phyloP scores from a whole-genome alignment of 495 filamentous ascomycete genomes.

The Lasiosphaeria ovina region DNA sequence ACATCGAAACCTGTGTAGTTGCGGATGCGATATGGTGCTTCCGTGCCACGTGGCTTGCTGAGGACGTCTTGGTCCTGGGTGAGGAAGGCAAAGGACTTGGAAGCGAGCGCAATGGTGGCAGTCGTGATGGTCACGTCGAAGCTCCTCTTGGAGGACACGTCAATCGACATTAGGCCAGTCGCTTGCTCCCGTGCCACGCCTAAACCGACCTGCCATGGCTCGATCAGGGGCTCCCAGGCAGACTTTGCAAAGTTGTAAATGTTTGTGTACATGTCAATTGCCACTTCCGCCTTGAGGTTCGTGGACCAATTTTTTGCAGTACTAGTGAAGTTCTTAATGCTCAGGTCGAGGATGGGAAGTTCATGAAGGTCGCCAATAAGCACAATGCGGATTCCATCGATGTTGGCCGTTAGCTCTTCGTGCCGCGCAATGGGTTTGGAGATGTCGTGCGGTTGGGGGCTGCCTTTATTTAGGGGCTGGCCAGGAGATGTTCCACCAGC shows the following conservation, averaged over 20 bases:
- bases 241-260: slow-evolving; percentile 99
- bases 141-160: slow-evolving; percentile 81
- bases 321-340: slow-evolving; percentile 83
- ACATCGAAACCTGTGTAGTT: slow-evolving; percentile 95
- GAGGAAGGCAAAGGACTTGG: slow-evolving; percentile 89
- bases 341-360: slow-evolving; percentile 89
- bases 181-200: slow-evolving; percentile 77
- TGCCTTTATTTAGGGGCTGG: slow-evolving; percentile 13
- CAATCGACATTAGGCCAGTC: slow-evolving; percentile 74
- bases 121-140: slow-evolving; percentile 92
- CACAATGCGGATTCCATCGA: slow-evolving; percentile 89
- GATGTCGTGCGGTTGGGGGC: slow-evolving; percentile 33
- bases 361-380: slow-evolving; percentile 95
- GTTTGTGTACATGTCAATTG: slow-evolving; percentile 88
- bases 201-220: slow-evolving; percentile 93
- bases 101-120: slow-evolving; percentile 87
- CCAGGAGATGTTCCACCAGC: slow-evolving; percentile 5
- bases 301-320: slow-evolving; percentile 88
- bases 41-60: slow-evolving; percentile 85
- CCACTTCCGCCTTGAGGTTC: slow-evolving; percentile 81
- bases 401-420: slow-evolving; percentile 78
- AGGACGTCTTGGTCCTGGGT: slow-evolving; percentile 87
- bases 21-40: slow-evolving; percentile 88
- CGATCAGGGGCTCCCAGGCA: slow-evolving; percentile 93
- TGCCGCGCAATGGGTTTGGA: slow-evolving; percentile 41